Base-by-base conservation (phyloP, 495 filamentous ascomycete genomes). In the Aspergillus avenaceus region DNA sequence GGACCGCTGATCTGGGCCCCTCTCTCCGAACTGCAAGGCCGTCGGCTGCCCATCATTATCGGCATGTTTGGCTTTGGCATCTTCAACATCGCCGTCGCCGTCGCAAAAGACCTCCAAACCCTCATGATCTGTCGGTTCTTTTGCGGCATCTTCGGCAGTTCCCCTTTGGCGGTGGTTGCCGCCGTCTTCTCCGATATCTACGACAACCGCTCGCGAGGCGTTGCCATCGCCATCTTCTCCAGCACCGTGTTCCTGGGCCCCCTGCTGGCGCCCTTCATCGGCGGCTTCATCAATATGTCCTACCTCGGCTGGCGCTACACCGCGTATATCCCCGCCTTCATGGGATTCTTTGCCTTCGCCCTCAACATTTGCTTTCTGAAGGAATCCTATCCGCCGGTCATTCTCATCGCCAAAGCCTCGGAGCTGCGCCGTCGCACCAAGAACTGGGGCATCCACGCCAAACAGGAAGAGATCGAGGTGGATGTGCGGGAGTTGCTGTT, bases 361-460 rank as follows among this genome's bases (percentile, higher is more conserved):
- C 70, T 93, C 36, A 79, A 88, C 56, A 47, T 92, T 1, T 34
- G 95, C 53, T 91, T 92, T 74, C 76, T 93, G 22, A 58, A 81
- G 55, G 91, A 97, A 66, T 87, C 91, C 0, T 97, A 96, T 59
- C 87, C 89, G 16, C 90, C 91, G 0, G 73, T 89, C 6, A 84
- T 97, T 47, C 75, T 96, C 0, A 79, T 92, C 31, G 61, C 67
- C 5, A 95, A 96, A 69, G 91, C 91, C 1, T 60, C 79, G 0
- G 84, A 90, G 49, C 73, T 97, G 22, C 87, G 91, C 34, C 87
- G 88, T 6, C 72, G 87, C 31, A 95, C 90, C 0, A 80, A 83
- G 61, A 93, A 95, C 71, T 96, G 91, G 90, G 88, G 89, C 40
- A 95, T 97, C 55, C 91, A 95, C 68, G 91, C 91, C 32, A 91